Evolutionary conservation across 2,329 filamentous ascomycete species (phyloP).

Genomic region (Aureobasidium sp.): DNA sequence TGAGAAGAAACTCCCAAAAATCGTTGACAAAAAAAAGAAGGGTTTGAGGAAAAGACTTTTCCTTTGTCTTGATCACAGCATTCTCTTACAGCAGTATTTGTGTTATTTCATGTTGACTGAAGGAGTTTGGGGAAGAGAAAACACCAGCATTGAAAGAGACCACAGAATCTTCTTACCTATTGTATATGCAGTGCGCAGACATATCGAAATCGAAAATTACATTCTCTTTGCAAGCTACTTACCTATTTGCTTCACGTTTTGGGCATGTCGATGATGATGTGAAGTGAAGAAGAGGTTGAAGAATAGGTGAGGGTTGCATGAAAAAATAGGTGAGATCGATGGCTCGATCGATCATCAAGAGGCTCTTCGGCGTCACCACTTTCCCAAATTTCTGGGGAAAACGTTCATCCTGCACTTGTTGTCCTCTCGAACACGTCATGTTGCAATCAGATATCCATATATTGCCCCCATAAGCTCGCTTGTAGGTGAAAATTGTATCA

Average conservation of each 20-base stretch:
- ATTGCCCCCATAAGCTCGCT: neutral
- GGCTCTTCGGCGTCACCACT: slow-evolving; percentile 12
- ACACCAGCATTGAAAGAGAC: neutral
- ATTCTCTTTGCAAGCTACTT: neutral
- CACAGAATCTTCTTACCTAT: slow-evolving; percentile 5
- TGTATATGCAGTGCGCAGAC: slow-evolving; percentile 12
- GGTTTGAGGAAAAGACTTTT: neutral
- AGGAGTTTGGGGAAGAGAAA: neutral
- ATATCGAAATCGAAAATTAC: neutral
- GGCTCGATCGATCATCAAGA: slow-evolving; percentile 3
- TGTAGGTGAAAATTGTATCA: neutral
- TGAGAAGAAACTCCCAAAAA: neutral
- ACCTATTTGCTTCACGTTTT: neutral
- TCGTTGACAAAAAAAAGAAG: slow-evolving; percentile 2
- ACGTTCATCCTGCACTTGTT: neutral
- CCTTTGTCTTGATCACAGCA: slow-evolving; percentile 8
- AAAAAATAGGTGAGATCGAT: neutral
- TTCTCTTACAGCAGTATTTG: neutral
- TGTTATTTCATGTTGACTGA: neutral
- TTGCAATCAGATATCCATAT: neutral
- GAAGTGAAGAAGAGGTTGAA: neutral
- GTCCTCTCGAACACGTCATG: neutral
- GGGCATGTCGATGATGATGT: slow-evolving; percentile 2
- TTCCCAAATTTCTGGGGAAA: neutral
- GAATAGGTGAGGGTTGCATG: neutral